Conservation (phyloP, 495 filamentous ascomycete species). For the Hypoxylon crocopeplum region DNA sequence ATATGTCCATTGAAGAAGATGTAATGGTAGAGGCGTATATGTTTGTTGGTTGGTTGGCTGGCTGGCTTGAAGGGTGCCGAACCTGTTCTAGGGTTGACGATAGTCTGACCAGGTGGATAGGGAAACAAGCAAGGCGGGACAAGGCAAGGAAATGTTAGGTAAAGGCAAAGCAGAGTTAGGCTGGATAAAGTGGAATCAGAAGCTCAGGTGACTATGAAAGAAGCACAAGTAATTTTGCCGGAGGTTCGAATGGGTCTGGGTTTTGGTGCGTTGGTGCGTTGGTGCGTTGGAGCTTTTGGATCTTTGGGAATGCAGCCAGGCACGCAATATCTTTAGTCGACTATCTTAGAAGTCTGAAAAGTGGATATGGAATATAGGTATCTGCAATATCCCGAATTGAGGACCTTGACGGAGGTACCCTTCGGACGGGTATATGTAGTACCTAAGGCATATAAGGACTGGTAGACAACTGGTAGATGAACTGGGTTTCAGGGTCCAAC, state of each 20-base stretch:
- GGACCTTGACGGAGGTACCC: constrained; percentile 33
- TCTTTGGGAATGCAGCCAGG: constrained; percentile 13
- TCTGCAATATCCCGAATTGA: constrained; percentile 36
- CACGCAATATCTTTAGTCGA: constrained; percentile 34
- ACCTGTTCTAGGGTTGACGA: constrained; percentile 23
- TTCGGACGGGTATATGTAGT: constrained; percentile 2
- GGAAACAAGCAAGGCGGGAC: constrained; percentile 10
- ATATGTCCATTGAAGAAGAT: constrained; percentile 21
- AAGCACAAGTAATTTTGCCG: constrained; percentile 35
- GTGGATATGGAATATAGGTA: constrained; percentile 28
- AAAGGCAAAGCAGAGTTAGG: not conserved
- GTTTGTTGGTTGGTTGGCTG: too few relatives aligned
- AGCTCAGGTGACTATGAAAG: constrained; percentile 29
- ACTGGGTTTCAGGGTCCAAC: too few relatives aligned
- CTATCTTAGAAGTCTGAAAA: constrained; percentile 37
- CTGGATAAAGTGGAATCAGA: constrained; percentile 21
- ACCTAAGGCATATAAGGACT: too few relatives aligned
- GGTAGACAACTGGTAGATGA: too few relatives aligned
- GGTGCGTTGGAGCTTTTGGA: not conserved
- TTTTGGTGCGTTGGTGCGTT: not conserved
- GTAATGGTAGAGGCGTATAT: not conserved
- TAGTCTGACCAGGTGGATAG: constrained; percentile 26
- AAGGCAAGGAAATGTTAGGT: constrained; percentile 17
- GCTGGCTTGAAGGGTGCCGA: not conserved
- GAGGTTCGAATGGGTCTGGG: constrained; percentile 1